Evolutionary conservation across 1,139 yeast genomes (phyloP).

Genomic region (Saccharomyces hybrid): DNA sequence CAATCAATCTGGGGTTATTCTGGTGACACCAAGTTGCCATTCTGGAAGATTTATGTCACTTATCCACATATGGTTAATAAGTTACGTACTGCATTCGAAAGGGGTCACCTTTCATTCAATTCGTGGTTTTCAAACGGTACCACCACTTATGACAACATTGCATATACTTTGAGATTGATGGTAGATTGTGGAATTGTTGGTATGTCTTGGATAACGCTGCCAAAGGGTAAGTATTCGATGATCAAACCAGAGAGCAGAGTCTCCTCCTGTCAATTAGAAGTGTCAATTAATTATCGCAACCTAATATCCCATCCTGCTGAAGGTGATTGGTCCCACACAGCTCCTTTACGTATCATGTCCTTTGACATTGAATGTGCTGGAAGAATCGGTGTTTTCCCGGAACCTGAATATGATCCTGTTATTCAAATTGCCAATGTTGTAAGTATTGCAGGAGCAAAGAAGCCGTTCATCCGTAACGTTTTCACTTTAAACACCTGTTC

Average conservation of each 20-base stretch:
- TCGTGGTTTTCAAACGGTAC: constrained; percentile 51
- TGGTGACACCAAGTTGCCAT: constrained; percentile 71
- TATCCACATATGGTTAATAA: constrained; percentile 61
- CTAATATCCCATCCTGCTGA: constrained; percentile 78
- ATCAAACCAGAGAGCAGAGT: constrained; percentile 37
- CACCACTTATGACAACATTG: constrained; percentile 83
- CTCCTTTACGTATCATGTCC: constrained; percentile 87
- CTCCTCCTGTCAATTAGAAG: constrained; percentile 83
- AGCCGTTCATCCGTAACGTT: constrained; percentile 89
- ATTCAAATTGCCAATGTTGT: constrained; percentile 97
- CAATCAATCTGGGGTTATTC: constrained; percentile 94
- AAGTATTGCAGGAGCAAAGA: constrained; percentile 59
- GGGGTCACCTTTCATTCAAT: constrained; percentile 67
- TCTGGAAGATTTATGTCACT: constrained; percentile 61
- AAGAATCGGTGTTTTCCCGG: constrained; percentile 93
- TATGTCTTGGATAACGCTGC: constrained; percentile 95
- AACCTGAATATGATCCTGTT: constrained; percentile 86
- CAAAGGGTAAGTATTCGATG: constrained; percentile 58
- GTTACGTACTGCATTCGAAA: constrained; percentile 72
- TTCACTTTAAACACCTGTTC: constrained; percentile 89
- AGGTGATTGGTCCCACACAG: constrained; percentile 90
- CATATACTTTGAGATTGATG: constrained; percentile 80
- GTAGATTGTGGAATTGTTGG: constrained; percentile 89
- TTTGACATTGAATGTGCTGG: constrained; percentile 99
- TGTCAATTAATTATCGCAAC: constrained; percentile 58